Evolutionary conservation across 192 early-diverging fungal genomes (phyloP).

Genomic region (Jimgerdemannia lactiflua): DNA sequence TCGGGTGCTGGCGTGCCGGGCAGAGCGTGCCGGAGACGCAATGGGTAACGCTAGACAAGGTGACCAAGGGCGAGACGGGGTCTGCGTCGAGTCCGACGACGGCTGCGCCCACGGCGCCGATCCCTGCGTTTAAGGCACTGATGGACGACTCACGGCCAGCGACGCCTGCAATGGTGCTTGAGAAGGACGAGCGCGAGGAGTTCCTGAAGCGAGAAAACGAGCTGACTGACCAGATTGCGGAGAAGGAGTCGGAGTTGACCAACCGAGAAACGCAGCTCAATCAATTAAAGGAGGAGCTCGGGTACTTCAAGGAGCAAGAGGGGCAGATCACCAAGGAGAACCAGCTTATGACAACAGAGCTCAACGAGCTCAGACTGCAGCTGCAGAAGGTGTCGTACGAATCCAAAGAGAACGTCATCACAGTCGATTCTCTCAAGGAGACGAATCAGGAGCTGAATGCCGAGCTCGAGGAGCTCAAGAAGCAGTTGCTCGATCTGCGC

Average conservation of each 20-base stretch:
- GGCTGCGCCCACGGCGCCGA: conserved; percentile 10
- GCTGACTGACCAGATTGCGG: conserved; percentile 87
- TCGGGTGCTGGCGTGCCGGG: conserved; percentile 87
- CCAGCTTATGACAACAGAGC: conserved; percentile 63
- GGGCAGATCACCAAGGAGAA: conserved; percentile 57
- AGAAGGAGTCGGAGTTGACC: conserved; percentile 85
- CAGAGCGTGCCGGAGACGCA: conserved; percentile 58
- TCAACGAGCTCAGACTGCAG: conserved; percentile 77
- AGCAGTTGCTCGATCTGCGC: conserved; percentile 52
- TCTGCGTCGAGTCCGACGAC: conserved; percentile 4
- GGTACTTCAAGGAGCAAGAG: conserved; percentile 63
- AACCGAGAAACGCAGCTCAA: conserved; percentile 53
- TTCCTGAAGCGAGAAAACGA: conserved; percentile 96
- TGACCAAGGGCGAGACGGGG: conserved; percentile 35
- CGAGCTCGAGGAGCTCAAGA: conserved; percentile 77
- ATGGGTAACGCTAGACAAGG: conserved; percentile 63
- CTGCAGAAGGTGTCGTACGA: conserved; percentile 89
- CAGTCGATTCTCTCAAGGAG: conserved; percentile 86
- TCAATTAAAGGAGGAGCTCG: conserved; percentile 72
- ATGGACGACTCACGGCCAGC: conserved; percentile 53
- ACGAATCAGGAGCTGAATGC: conserved; percentile 71
- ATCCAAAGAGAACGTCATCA: conserved; percentile 85
- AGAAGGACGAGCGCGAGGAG: conserved; percentile 92
- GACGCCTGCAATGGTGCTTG: conserved; percentile 76
- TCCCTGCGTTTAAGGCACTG: conserved; percentile 46